Evolutionary conservation across 441 rosid genomes (phyloP).

Genomic region (Syzygium syzygioides): DNA sequence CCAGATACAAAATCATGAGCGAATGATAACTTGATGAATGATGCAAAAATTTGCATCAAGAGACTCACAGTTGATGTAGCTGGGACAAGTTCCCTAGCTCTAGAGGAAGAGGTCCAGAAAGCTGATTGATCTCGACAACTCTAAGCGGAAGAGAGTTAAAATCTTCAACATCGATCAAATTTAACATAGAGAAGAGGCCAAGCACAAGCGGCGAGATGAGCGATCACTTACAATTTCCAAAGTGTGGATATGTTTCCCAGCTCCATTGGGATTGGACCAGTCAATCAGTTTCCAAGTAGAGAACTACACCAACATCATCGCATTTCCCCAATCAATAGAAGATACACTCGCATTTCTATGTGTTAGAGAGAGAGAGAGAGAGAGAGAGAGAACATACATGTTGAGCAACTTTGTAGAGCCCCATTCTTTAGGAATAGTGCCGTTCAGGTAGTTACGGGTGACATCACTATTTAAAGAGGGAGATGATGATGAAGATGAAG

Average conservation of each 20-base stretch:
- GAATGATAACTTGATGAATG: rapidly evolving
- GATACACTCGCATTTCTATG: background rate
- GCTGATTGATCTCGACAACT: background rate
- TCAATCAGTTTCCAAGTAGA: background rate
- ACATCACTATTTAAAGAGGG: background rate
- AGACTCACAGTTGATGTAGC: background rate
- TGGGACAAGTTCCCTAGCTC: background rate
- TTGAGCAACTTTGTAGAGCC: background rate
- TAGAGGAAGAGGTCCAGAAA: background rate
- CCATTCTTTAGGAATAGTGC: background rate
- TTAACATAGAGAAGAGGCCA: background rate
- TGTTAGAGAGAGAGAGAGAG: background rate
- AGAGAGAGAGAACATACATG: background rate
- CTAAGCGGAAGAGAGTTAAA: background rate
- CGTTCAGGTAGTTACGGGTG: background rate
- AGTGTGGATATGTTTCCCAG: background rate
- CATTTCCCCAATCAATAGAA: background rate
- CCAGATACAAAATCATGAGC: background rate
- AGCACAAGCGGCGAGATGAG: background rate
- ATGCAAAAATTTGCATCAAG: background rate
- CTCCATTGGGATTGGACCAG: background rate
- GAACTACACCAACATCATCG: background rate
- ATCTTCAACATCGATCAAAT: background rate
- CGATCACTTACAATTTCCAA: background rate
- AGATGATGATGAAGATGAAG: background rate